phyloP scores from a whole-genome alignment of 257 asterid genomes.

The Jacaranda copaia region DNA sequence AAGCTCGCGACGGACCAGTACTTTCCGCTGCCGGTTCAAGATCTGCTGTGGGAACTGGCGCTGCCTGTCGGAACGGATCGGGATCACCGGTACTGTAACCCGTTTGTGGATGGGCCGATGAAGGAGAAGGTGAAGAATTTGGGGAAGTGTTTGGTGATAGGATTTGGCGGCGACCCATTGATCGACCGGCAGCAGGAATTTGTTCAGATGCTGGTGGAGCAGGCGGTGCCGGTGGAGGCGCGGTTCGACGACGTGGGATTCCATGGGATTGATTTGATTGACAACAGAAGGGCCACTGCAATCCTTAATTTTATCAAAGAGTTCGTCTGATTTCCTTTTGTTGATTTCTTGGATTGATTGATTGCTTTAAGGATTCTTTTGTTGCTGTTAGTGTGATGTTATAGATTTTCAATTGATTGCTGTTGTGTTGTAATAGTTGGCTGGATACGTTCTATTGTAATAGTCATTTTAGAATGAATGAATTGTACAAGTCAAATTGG shows the following conservation, averaged over 20 bases:
- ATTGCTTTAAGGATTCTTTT: no score
- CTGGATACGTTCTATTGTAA: no score
- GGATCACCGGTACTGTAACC: conserved; percentile 83
- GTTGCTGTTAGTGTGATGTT: no score
- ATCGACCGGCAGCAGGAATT: conserved; percentile 78
- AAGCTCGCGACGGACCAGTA: conserved; percentile 72
- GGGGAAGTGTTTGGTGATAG: conserved; percentile 79
- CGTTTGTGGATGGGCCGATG: conserved; percentile 53
- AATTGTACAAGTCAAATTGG: no score
- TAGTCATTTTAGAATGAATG: no score
- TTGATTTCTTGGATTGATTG: no score
- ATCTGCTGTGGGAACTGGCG: conserved; percentile 86
- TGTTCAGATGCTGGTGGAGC: conserved; percentile 64
- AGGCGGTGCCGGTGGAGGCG: conserved; percentile 77
- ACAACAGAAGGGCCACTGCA: conserved; percentile 58
- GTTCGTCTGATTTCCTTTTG: conserved; percentile 52
- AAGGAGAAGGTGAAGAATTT: conserved; percentile 59
- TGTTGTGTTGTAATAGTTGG: no score
- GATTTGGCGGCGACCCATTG: conserved; percentile 89
- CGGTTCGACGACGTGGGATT: conserved; percentile 81
- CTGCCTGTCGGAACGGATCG: conserved; percentile 79
- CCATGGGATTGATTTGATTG: conserved; percentile 74
- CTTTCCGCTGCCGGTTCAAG: conserved; percentile 80
- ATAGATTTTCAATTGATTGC: no score
- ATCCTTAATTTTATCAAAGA: conserved; percentile 59